These are phyloP conservation scores for Lathyrus oleraceus DNA, from an alignment of 306 rosid genomes.

Conservation along the genomic window DNA sequence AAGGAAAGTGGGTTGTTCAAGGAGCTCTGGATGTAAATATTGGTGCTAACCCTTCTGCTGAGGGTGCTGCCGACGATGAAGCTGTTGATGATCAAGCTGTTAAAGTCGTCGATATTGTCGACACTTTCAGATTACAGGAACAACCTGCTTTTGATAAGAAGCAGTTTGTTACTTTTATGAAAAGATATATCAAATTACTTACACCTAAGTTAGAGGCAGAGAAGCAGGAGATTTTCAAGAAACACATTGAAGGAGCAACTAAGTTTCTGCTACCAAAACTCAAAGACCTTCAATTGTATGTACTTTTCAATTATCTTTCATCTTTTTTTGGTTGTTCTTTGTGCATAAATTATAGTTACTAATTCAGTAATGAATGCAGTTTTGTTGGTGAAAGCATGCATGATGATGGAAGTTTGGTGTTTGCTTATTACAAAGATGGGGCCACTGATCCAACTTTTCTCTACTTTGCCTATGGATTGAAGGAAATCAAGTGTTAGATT, in stretches of 20 bases:
- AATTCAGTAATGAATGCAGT: constrained; percentile 63
- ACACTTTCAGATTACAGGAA: constrained; percentile 69
- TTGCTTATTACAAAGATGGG: constrained; percentile 93
- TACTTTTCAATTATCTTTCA: not conserved
- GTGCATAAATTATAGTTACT: not conserved
- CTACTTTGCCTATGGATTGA: constrained; percentile 72
- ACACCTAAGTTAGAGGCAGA: constrained; percentile 58
- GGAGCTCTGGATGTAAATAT: constrained; percentile 79
- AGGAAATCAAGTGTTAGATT: constrained; percentile 83
- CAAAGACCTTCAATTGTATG: constrained; percentile 77
- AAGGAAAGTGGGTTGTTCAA: constrained; percentile 94
- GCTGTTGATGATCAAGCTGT: constrained; percentile 82
- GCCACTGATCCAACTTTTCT: constrained; percentile 87
- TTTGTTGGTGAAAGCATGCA: constrained; percentile 96
- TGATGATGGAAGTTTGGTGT: constrained; percentile 69
- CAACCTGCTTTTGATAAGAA: constrained; percentile 90
- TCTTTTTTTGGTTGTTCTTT: no score
- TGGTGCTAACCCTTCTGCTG: constrained; percentile 95
- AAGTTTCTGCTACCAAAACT: constrained; percentile 72
- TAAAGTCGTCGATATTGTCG: constrained; percentile 56
- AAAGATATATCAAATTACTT: constrained; percentile 72
- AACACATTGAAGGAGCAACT: constrained; percentile 79
- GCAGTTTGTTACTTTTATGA: constrained; percentile 63
- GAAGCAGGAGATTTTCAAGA: constrained; percentile 65
- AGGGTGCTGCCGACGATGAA: constrained; percentile 75